These are phyloP conservation scores for Microbotryum intermedium DNA, from an alignment of 1,284 basidiomycete species.

Conservation along the genomic window DNA sequence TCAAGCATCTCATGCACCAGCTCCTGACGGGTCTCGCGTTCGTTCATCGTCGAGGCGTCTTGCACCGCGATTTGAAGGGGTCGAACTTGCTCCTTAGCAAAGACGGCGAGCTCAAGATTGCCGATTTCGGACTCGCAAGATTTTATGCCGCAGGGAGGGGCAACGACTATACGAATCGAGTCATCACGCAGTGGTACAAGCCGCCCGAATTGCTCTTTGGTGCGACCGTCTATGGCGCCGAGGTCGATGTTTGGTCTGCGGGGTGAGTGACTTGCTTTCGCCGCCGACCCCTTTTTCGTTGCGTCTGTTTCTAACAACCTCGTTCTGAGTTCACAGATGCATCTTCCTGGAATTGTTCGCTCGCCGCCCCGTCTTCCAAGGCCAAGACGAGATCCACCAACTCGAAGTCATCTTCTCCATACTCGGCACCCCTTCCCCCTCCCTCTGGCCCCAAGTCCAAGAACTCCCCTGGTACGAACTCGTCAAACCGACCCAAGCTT, in stretches of 20 bases:
- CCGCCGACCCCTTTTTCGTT: no score
- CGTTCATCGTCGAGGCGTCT: conserved; percentile 86
- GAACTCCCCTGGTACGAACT: conserved; percentile 96
- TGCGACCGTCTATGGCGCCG: conserved; percentile 90
- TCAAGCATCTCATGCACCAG: conserved; percentile 90
- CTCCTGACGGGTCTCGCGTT: conserved; percentile 90
- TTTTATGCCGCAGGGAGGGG: conserved; percentile 84
- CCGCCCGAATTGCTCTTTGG: conserved; percentile 93
- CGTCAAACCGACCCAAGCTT: conserved; percentile 70
- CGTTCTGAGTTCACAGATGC: no score
- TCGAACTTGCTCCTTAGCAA: conserved; percentile 96
- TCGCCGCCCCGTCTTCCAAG: conserved; percentile 89
- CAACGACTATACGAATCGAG: conserved; percentile 95
- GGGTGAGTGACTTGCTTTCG: conserved; percentile 53
- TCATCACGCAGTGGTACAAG: conserved; percentile 98
- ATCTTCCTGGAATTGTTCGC: conserved; percentile 98
- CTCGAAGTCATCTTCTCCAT: conserved; percentile 84
- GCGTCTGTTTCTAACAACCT: no score
- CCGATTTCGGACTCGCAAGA: conserved; percentile 94
- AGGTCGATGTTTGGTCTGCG: conserved; percentile 99
- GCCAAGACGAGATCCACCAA: conserved; percentile 94
- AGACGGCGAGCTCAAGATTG: conserved; percentile 85
- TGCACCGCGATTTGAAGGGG: conserved; percentile 97
- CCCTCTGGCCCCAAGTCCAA: conserved; percentile 71
- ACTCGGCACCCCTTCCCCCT: conserved; percentile 77